phyloP scores from a whole-genome alignment of 306 rosid species.

The Senna siamea region DNA sequence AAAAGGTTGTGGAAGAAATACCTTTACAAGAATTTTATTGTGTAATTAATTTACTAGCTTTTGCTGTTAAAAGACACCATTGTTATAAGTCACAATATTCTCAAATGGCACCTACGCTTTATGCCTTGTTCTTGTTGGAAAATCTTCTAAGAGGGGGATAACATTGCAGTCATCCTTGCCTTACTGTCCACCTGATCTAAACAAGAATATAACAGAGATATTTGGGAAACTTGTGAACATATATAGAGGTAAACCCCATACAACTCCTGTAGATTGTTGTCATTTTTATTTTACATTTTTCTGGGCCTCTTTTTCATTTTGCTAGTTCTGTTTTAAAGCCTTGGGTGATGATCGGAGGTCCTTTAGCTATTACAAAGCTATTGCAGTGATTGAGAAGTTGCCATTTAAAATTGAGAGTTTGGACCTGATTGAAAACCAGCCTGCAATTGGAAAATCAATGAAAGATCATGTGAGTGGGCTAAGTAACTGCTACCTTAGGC shows the following conservation, averaged over 20 bases:
- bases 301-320: slow-evolving; percentile 40
- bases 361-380: slow-evolving; percentile 92
- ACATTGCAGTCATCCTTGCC: slow-evolving; percentile 55
- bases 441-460: slow-evolving; percentile 88
- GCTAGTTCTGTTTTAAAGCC: slow-evolving; percentile 56
- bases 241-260: slow-evolving; percentile 68
- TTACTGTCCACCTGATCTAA: slow-evolving; percentile 82
- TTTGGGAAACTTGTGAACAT: slow-evolving; percentile 86
- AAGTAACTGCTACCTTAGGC: slow-evolving; percentile 20
- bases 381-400: slow-evolving; percentile 80
- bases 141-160: slow-evolving; percentile 29
- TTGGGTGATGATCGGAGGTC: slow-evolving; percentile 93
- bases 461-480: slow-evolving; percentile 80
- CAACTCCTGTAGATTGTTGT: slow-evolving; percentile 10
- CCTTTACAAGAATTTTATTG: background rate
- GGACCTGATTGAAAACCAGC: slow-evolving; percentile 74
- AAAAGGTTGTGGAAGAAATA: background rate
- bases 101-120: slow-evolving; percentile 14
- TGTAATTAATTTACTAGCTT: background rate
- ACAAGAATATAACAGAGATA: slow-evolving; percentile 78
- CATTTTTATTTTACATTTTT: slow-evolving; percentile 19
- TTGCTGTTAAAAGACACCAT: background rate
- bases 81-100: background rate
- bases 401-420: slow-evolving; percentile 74
- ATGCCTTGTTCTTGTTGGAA: slow-evolving; percentile 30